phyloP scores from a whole-genome alignment of 2,329 filamentous ascomycete species.

The Bipolaris gigantea region DNA sequence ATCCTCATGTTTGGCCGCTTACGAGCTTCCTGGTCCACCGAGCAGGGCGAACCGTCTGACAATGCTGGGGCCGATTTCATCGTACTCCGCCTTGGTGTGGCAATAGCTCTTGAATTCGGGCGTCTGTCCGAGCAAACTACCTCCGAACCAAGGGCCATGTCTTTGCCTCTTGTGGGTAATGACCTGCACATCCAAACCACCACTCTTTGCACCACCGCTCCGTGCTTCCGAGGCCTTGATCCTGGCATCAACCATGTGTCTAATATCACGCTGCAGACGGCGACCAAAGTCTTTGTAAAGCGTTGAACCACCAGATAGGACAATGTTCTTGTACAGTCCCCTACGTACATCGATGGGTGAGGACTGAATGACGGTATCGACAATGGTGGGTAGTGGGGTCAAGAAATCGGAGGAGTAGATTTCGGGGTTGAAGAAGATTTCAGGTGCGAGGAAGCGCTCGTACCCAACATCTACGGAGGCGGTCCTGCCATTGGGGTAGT shows the following conservation, averaged over 20 bases:
- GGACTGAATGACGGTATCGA: conserved; percentile 95
- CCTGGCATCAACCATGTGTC: conserved; percentile 89
- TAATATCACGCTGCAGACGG: conserved; percentile 93
- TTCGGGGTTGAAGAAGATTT: conserved; percentile 99
- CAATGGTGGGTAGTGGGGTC: conserved; percentile 89
- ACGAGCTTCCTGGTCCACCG: conserved; percentile 85
- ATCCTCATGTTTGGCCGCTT: conserved; percentile 4
- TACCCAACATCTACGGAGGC: conserved; percentile 92
- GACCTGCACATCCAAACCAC: conserved; percentile 93
- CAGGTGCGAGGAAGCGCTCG: conserved; percentile 94
- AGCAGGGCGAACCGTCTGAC: conserved; percentile 91
- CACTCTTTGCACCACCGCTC: conserved; percentile 89
- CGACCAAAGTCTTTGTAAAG: conserved; percentile 98
- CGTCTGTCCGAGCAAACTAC: conserved; percentile 92
- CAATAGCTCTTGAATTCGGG: conserved; percentile 99
- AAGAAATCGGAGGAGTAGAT: conserved; percentile 99
- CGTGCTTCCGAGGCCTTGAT: conserved; percentile 90
- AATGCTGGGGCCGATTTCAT: conserved; percentile 94
- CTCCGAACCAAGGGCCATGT: conserved; percentile 98
- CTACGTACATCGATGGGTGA: conserved; percentile 96
- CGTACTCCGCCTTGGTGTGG: conserved; percentile 75
- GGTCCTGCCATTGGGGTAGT: conserved; percentile 80
- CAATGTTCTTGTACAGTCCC: conserved; percentile 99
- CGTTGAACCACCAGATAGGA: conserved; percentile 93
- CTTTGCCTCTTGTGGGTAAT: conserved; percentile 97